These are phyloP conservation scores for Sphagnum tenellum DNA, from an alignment of 225 moss, liverwort and hornwort genomes.

Conservation along the genomic window DNA sequence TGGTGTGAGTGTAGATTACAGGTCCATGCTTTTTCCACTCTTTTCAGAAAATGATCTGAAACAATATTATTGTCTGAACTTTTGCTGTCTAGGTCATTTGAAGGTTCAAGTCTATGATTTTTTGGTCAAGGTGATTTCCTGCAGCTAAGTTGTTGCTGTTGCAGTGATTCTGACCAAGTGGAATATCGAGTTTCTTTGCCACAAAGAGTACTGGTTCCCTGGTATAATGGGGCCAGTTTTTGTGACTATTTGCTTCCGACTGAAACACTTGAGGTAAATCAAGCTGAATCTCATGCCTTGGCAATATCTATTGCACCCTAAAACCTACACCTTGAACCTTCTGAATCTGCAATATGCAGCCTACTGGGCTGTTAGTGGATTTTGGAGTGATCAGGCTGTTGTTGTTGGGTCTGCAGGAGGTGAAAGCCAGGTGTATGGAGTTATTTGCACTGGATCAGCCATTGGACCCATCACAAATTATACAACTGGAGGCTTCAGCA, in stretches of 20 bases:
- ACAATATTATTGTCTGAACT: neutral
- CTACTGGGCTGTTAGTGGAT: neutral
- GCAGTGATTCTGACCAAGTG: conserved; percentile 34
- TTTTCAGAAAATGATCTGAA: neutral
- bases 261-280: conserved; percentile 60
- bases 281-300: no score
- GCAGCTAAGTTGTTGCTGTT: conserved; percentile 3
- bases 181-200: conserved; percentile 59
- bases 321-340: conserved; percentile 2
- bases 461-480: conserved; percentile 34
- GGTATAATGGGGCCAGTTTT: conserved; percentile 55
- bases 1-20: neutral
- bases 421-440: conserved; percentile 66
- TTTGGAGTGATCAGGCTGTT: conserved; percentile 3
- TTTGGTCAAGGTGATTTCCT: neutral
- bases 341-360: neutral
- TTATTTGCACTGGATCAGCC: conserved; percentile 43
- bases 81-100: neutral
- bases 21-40: neutral
- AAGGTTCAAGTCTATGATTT: neutral
- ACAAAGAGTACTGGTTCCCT: conserved; percentile 72
- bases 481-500: conserved; percentile 37
- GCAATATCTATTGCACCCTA: no score
- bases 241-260: conserved; percentile 74
- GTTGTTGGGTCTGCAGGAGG: conserved; percentile 61